phyloP scores from a whole-genome alignment of 495 filamentous ascomycete species.

The Penicillium crystallinum region DNA sequence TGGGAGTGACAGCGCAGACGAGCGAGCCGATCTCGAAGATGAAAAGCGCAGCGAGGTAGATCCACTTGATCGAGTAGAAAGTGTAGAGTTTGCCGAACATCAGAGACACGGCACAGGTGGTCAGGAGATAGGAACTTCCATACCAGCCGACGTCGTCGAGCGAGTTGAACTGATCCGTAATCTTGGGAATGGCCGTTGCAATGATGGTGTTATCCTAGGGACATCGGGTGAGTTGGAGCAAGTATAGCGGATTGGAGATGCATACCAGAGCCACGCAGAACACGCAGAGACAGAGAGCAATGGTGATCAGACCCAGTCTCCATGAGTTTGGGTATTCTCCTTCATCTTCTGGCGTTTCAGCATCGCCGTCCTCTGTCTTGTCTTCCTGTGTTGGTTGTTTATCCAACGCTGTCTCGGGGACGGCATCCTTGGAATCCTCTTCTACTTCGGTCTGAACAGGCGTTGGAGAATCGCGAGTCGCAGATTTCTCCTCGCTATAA shows the following conservation, averaged over 20 bases:
- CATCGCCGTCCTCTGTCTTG: conserved; percentile 4
- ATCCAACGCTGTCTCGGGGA: conserved; percentile 5
- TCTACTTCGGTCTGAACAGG: not conserved
- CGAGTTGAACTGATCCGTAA: conserved; percentile 73
- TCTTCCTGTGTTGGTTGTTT: conserved; percentile 12
- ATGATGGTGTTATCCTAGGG: conserved; percentile 70
- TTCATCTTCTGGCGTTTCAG: conserved; percentile 27
- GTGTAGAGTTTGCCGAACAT: conserved; percentile 76
- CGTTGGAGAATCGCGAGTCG: not conserved
- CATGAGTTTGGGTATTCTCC: conserved; percentile 46
- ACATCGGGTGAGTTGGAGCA: conserved; percentile 2
- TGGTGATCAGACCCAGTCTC: conserved; percentile 52
- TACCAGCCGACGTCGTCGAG: conserved; percentile 81
- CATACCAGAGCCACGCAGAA: conserved; percentile 61
- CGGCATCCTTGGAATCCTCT: conserved; percentile 1
- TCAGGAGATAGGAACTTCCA: conserved; percentile 64
- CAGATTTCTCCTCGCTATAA: conserved; percentile 10
- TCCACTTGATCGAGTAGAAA: conserved; percentile 69
- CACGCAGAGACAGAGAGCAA: conserved; percentile 56
- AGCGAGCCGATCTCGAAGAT: conserved; percentile 87
- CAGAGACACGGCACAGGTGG: conserved; percentile 64
- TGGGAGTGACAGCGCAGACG: conserved; percentile 73
- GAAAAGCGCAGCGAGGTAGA: conserved; percentile 63
- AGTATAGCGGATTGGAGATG: not conserved
- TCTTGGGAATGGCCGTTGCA: conserved; percentile 77